A percentile compares a stretch with the other conserved stretches of the same genome.
phyloP scores from a whole-genome alignment of 108 stramenopile species.

The Poteriospumella lacustris region DNA sequence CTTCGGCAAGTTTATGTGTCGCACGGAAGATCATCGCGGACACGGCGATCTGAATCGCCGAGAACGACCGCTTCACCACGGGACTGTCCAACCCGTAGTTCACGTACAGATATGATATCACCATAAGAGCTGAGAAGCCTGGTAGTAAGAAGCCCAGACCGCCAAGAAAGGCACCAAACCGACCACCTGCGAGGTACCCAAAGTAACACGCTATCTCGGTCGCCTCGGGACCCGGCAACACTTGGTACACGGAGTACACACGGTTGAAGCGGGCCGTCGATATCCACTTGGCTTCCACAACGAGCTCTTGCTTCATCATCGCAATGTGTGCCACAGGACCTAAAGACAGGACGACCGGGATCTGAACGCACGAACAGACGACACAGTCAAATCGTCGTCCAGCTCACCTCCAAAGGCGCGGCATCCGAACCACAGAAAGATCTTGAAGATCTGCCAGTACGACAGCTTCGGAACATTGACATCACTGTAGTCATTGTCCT shows the following conservation, averaged over 20 bases:
- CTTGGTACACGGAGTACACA: background rate
- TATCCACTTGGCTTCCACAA: background rate
- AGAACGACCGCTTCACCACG: background rate
- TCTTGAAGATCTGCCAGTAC: background rate
- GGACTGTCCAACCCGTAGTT: background rate
- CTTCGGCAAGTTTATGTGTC: background rate
- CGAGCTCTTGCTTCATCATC: background rate
- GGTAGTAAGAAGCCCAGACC: background rate
- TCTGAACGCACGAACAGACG: no score
- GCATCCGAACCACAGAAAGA: background rate
- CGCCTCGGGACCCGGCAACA: background rate
- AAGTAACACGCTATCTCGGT: background rate
- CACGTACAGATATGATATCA: background rate
- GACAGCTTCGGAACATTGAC: background rate
- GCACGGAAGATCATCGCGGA: background rate
- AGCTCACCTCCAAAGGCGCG: background rate
- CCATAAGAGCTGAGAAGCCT: background rate
- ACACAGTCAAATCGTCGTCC: no score
- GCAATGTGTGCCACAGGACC: background rate
- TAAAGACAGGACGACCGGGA: no score
- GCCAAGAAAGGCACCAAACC: background rate
- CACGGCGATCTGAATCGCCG: background rate
- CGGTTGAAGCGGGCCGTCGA: background rate
- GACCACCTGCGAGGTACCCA: background rate
- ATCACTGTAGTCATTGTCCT: no score